Base-by-base conservation (phyloP, 805 yeast species). In the Starmerella bacillaris region DNA sequence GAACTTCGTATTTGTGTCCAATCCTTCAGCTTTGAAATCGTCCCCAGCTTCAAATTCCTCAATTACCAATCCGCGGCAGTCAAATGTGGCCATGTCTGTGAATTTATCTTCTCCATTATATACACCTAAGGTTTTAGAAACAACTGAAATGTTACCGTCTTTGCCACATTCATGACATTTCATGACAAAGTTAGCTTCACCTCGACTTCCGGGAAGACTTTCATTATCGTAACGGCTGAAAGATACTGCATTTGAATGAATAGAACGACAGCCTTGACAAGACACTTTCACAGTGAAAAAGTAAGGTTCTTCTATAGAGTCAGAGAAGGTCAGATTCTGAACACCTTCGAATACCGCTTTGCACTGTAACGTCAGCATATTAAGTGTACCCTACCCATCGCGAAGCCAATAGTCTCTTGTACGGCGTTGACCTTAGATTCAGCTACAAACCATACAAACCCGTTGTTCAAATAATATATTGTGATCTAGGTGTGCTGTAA, bases 11-110 rank as follows among this genome's bases (percentile, higher is more conserved):
- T 68, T 53, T 11, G 68, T 72, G 4, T 57, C 61, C 30, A 52
- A 55, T 0, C 86, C 89, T 24, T 47, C 28, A 9, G 47, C 47
- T 31, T 32, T 26, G 31, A 47, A 49, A 17, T 39, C 33, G 14
- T 41, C 55, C 24, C 64, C 67, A 2, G 92, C 78, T 14, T 70
- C 54, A 44, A 82, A 83, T 37, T 70, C 70, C 7, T 61, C 59
- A 21, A 83, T 59, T 34, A 79, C 92, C 28, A 80, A 55, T 3
- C 98, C 98, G 47, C 98, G 70, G 33, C 83, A 67, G 49, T 89
- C 96, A 37, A 89, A 69, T 28, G 71, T 71, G 21, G 83, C 59
- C 21, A 84, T 50, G 2, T 54, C 53, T 6, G 60, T 65, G 30
- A 61, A 51, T 4, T 64, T 67, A 21, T 49, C 35, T 20, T 40